Base-by-base conservation (phyloP, 306 rosid genomes). In the Fagus crenata region DNA sequence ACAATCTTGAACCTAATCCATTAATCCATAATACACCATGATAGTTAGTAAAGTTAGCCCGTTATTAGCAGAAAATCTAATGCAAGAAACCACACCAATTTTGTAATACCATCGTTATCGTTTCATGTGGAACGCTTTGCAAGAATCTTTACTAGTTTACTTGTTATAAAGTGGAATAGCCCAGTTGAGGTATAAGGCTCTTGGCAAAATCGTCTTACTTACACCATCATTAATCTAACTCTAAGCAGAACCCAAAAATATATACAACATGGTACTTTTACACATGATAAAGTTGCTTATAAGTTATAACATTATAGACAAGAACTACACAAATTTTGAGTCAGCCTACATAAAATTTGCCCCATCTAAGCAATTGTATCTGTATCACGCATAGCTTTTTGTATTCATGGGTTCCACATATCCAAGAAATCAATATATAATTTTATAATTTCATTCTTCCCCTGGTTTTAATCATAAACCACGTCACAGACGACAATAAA, bases 1-100 rank as follows among this genome's bases (percentile, higher is more conserved):
- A 83, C 97, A 96, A 49, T 96, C 99, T 93, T 96, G 99, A 71
- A 96, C 99, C 99, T 96, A 79, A 41, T 65, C 78, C 80, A 46
- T 77, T 96, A 79, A 41, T 65, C 78, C 80, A 46, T 77, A 67
- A 80, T 51, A 86, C 8, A 80, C 56, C 71, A 74, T 51, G 8
- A 61, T 73, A 56, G 71, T 74, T 59, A 71, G 79, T 77, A 61
- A 22, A 74, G 55, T 75, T 56, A 75, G 77, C 15, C 56, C 18
- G 22, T 61, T 9, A 69, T 40, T 18, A 51, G 32, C 69, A 61
- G 12, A 51, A 6, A 46, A 17, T 72, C 59, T 31, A 36, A 22
- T 18, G 41, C 41, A 69, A 67, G 18, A 60, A 77, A 17, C 67
- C 18, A 31, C 55, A 63, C 68, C 68, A 32, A 60, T 61, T 56